phyloP scores from a whole-genome alignment of 73 alveolate genomes.

The Breviolum minutum region DNA sequence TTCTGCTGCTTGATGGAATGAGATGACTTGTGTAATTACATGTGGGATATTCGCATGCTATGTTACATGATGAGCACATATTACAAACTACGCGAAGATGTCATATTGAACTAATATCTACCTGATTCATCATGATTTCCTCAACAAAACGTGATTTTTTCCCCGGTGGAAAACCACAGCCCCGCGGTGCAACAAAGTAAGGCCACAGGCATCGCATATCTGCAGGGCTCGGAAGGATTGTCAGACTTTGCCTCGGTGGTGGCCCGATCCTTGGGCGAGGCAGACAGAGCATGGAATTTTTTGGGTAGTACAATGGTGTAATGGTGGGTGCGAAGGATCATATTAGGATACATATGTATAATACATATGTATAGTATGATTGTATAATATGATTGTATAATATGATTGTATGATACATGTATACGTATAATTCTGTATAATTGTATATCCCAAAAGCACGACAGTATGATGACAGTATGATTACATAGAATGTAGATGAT shows the following conservation, averaged over 20 bases:
- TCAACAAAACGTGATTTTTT: neutral
- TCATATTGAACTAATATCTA: neutral
- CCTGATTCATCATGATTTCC: neutral
- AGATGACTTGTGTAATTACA: too few relatives aligned
- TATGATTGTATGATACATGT: too few relatives aligned
- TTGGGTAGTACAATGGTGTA: too few relatives aligned
- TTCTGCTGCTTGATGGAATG: constrained; percentile 12
- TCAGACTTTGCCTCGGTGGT: constrained; percentile 61
- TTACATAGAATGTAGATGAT: too few relatives aligned
- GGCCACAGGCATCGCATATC: constrained; percentile 88
- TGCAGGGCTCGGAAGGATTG: constrained; percentile 83
- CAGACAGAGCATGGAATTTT: neutral
- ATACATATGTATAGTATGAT: too few relatives aligned
- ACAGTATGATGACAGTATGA: too few relatives aligned
- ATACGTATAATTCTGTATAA: too few relatives aligned
- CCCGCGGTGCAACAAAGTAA: neutral
- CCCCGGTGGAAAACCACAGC: neutral
- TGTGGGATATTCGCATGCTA: too few relatives aligned
- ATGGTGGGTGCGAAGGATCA: neutral
- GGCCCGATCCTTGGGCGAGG: constrained; percentile 91
- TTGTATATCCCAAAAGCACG: too few relatives aligned
- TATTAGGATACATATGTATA: neutral
- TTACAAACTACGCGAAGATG: neutral
- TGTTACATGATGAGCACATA: neutral
- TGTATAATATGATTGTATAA: too few relatives aligned